Conservation (phyloP, 139 green algal species). For the Haematococcus sp. region DNA sequence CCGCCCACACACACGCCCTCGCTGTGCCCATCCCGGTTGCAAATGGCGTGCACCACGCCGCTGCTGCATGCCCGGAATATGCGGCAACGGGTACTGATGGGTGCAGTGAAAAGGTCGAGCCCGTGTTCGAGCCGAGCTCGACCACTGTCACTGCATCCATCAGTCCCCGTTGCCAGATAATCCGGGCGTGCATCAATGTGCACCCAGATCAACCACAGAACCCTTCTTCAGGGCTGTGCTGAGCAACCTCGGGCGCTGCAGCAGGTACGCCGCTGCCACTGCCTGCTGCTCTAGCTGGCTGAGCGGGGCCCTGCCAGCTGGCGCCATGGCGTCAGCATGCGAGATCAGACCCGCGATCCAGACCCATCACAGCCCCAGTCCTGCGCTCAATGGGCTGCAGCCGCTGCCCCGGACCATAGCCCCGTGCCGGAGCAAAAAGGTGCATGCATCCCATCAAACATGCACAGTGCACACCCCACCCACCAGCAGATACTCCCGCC, state of each 20-base stretch:
- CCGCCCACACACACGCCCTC: too few relatives aligned
- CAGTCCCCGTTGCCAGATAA: too few relatives aligned
- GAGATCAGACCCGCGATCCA: background rate
- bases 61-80: too few relatives aligned
- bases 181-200: too few relatives aligned
- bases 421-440: slow-evolving; percentile 37
- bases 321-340: background rate
- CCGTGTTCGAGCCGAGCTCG: too few relatives aligned
- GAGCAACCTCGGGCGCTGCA: background rate
- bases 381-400: background rate
- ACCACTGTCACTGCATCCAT: too few relatives aligned
- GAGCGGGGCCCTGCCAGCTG: too few relatives aligned
- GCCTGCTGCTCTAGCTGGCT: background rate
- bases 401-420: background rate
- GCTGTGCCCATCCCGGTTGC: too few relatives aligned
- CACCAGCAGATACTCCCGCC: slow-evolving; percentile 78
- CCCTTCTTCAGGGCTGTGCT: background rate
- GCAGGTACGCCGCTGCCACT: background rate
- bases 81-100: too few relatives aligned
- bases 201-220: too few relatives aligned
- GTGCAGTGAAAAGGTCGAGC: too few relatives aligned
- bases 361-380: background rate
- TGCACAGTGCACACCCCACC: background rate
- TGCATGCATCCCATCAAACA: slow-evolving; percentile 38
- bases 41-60: too few relatives aligned